Conservation (phyloP, 2,329 filamentous ascomycete species). For the Macrophomina pseudophaseolina region DNA sequence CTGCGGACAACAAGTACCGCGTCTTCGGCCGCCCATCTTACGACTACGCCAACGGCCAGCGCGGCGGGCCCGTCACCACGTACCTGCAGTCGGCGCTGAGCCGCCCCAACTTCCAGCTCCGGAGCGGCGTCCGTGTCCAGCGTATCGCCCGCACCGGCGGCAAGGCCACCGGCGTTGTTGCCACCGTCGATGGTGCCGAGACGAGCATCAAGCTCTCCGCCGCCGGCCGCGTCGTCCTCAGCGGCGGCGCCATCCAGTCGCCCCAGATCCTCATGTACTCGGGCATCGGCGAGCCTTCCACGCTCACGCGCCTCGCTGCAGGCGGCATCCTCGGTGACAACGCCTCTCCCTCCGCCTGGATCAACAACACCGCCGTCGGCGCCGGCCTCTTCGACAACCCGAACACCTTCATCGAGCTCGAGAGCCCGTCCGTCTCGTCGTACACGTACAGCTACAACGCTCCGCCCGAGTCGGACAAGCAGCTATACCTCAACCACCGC, state of each 20-base stretch:
- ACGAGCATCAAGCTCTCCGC: constrained; percentile 38
- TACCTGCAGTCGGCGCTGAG: constrained; percentile 57
- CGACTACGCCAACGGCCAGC: constrained; percentile 56
- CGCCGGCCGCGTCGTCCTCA: constrained; percentile 44
- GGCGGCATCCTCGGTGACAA: constrained; percentile 42
- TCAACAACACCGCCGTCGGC: constrained; percentile 57
- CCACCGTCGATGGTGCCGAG: constrained; percentile 40
- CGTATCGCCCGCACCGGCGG: constrained; percentile 50
- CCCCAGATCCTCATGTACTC: constrained; percentile 46
- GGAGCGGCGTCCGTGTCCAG: constrained; percentile 51
- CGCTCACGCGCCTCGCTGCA: constrained; percentile 36
- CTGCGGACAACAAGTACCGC: constrained; percentile 52
- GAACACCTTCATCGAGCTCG: constrained; percentile 60
- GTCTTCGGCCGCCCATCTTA: constrained; percentile 58
- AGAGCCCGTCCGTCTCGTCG: constrained; percentile 50
- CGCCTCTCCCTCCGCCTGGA: constrained; percentile 48
- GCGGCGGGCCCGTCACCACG: constrained; percentile 56
- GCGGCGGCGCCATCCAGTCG: constrained; percentile 40
- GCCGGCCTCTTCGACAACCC: constrained; percentile 61
- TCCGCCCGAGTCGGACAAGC: constrained; percentile 49
- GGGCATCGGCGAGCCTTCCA: constrained; percentile 40
- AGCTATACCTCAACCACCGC: constrained; percentile 54
- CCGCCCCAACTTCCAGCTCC: constrained; percentile 36
- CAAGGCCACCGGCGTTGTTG: constrained; percentile 51
- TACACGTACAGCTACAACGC: constrained; percentile 55